Conservation (phyloP, 176 grass and related monocot genomes). For the Phragmites australis region DNA sequence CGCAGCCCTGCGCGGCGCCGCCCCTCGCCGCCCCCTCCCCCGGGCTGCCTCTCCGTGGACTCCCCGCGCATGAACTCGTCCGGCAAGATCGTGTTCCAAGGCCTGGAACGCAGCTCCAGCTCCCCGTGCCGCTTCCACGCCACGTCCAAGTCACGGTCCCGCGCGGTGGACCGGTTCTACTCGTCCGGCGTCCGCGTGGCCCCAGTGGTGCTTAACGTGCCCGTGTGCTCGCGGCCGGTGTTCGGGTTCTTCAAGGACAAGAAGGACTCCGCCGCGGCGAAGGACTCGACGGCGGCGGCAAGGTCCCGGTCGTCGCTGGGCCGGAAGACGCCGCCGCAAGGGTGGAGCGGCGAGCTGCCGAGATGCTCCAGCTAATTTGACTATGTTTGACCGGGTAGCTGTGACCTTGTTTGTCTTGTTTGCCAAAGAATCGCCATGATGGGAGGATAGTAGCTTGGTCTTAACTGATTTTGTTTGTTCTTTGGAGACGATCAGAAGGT, state of each 20-base stretch:
- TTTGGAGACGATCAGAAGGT: slow-evolving; percentile 33
- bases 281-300: neutral
- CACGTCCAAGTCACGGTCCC: slow-evolving; percentile 46
- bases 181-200: slow-evolving; percentile 75
- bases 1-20: slow-evolving; percentile 33
- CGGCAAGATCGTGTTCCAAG: slow-evolving; percentile 93
- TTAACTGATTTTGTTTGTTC: slow-evolving; percentile 64
- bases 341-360: slow-evolving; percentile 48
- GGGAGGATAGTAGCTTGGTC: slow-evolving; percentile 18
- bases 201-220: slow-evolving; percentile 82
- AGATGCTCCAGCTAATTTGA: slow-evolving; percentile 37
- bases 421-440: slow-evolving; percentile 12
- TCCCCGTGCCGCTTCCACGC: slow-evolving; percentile 77
- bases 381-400: neutral
- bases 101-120: slow-evolving; percentile 86
- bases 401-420: neutral
- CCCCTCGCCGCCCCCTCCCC: slow-evolving; percentile 9
- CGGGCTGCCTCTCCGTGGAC: slow-evolving; percentile 47
- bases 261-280: slow-evolving; percentile 46
- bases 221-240: slow-evolving; percentile 78
- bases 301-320: slow-evolving; percentile 40
- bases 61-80: slow-evolving; percentile 89
- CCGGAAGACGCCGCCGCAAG: slow-evolving; percentile 39
- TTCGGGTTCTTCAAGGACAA: slow-evolving; percentile 83
- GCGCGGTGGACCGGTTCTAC: slow-evolving; percentile 76